A percentile compares a stretch with the other conserved stretches of the same genome.
These are phyloP conservation scores for Phialemoniopsis sp. DNA, from an alignment of 2,329 filamentous ascomycete species.

Conservation along the genomic window DNA sequence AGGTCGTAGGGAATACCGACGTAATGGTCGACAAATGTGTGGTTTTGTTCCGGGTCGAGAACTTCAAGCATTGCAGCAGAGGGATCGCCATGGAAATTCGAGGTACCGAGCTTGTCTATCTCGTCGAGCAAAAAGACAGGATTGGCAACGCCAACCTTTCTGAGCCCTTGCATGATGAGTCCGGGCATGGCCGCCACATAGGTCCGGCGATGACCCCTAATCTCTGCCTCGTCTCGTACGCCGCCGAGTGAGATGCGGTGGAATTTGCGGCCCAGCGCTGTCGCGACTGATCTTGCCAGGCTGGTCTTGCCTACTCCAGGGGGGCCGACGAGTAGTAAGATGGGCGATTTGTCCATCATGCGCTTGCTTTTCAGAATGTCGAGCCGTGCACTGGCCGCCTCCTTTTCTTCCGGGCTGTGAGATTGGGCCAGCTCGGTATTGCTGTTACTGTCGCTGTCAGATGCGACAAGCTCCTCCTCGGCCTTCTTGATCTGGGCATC, in stretches of 20 bases:
- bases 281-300: conserved; percentile 87
- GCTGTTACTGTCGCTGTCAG: conserved; percentile 21
- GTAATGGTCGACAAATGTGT: conserved; percentile 93
- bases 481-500: conserved; percentile 72
- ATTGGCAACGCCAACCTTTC: conserved; percentile 93
- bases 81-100: conserved; percentile 92
- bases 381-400: conserved; percentile 57
- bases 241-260: conserved; percentile 95
- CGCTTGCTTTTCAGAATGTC: conserved; percentile 75
- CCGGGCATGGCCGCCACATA: conserved; percentile 99
- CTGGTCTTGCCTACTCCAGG: conserved; percentile 96
- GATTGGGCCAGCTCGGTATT: conserved; percentile 7
- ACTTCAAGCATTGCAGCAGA: conserved; percentile 98
- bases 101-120: conserved; percentile 91
- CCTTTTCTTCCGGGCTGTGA: conserved; percentile 24
- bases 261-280: conserved; percentile 89
- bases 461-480: conserved; percentile 49
- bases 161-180: conserved; percentile 85
- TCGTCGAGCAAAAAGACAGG: conserved; percentile 95
- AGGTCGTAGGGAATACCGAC: conserved; percentile 93
- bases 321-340: conserved; percentile 86
- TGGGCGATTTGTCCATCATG: conserved; percentile 92
- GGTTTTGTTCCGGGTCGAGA: conserved; percentile 93
- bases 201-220: conserved; percentile 87
- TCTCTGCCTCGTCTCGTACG: conserved; percentile 94